These are phyloP conservation scores for Ganoderma multipileum DNA, from an alignment of 1,284 basidiomycete genomes.

Conservation along the genomic window DNA sequence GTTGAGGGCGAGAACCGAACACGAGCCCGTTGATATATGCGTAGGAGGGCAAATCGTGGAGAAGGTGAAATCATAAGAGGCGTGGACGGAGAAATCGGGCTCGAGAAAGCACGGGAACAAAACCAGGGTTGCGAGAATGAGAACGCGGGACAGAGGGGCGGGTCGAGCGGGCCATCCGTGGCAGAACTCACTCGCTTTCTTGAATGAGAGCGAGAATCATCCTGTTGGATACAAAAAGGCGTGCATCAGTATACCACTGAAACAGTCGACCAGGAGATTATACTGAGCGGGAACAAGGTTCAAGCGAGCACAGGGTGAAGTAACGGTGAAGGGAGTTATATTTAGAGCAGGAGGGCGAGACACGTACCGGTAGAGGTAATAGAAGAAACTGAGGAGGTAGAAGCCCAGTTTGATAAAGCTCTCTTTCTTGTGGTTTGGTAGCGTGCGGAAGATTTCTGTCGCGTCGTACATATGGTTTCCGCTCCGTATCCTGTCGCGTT, in stretches of 20 bases:
- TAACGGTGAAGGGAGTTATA: background rate
- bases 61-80: background rate
- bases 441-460: slow-evolving; percentile 97
- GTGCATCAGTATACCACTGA: background rate
- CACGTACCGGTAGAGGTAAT: slow-evolving; percentile 91
- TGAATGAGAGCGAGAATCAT: slow-evolving; percentile 46
- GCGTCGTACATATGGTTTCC: slow-evolving; percentile 99
- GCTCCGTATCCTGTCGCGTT: slow-evolving; percentile 78
- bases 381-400: slow-evolving; percentile 95
- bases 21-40: background rate
- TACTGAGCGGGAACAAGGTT: background rate
- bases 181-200: slow-evolving; percentile 39
- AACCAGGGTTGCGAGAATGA: background rate
- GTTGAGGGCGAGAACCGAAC: background rate
- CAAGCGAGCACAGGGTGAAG: background rate
- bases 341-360: slow-evolving; percentile 55
- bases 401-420: slow-evolving; percentile 96
- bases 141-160: background rate
- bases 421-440: slow-evolving; percentile 96
- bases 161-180: background rate
- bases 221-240: slow-evolving; percentile 26
- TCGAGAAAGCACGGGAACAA: background rate
- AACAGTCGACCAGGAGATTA: background rate
- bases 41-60: background rate
- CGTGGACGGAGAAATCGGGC: background rate